phyloP scores from a whole-genome alignment of 345 rosid genomes.

The Ailanthus altissimus region DNA sequence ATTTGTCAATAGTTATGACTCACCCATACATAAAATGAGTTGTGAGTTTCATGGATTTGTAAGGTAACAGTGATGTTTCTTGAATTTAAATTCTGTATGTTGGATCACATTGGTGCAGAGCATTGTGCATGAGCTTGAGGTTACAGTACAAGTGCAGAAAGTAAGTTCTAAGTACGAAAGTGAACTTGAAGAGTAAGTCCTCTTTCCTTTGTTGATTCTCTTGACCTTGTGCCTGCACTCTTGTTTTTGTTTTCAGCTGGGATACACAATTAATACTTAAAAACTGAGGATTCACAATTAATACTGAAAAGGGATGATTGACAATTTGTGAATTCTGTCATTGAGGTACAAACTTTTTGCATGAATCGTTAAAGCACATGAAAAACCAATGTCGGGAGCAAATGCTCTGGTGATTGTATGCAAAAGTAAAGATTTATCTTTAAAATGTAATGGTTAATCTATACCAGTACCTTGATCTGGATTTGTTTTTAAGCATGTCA shows the following conservation, averaged over 20 bases:
- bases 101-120: slow-evolving; percentile 43
- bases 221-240: neutral
- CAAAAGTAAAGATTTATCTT: neutral
- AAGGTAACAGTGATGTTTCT: neutral
- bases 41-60: neutral
- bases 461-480: neutral
- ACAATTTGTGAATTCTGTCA: neutral
- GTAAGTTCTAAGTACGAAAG: slow-evolving; percentile 68
- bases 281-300: neutral
- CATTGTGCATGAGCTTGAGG: slow-evolving; percentile 54
- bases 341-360: neutral
- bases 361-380: neutral
- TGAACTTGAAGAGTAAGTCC: slow-evolving; percentile 79
- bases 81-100: slow-evolving; percentile 10
- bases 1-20: neutral
- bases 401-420: neutral
- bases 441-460: slow-evolving; percentile 1
- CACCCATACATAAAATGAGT: neutral
- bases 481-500: neutral
- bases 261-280: neutral
- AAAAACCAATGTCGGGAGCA: neutral
- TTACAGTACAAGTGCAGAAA: slow-evolving; percentile 49
- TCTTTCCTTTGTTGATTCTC: neutral
- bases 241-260: neutral
- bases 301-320: neutral